A percentile compares a stretch with the other conserved stretches of the same genome.
Conservation (phyloP, 2,329 filamentous ascomycete genomes). For the Lizonia empirigonia region DNA sequence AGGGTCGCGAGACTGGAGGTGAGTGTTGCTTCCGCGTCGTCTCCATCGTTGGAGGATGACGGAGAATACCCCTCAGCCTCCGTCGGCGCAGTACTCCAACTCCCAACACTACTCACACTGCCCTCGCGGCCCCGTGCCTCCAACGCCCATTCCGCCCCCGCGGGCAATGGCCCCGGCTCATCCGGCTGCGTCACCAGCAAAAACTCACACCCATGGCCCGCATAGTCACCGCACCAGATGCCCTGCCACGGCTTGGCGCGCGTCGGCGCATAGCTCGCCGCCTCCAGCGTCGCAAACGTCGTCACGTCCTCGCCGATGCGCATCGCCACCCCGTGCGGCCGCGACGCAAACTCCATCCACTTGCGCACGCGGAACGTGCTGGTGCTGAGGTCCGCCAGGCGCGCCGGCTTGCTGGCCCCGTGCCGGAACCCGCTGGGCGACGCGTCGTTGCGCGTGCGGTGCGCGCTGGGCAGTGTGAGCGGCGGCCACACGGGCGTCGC, state of each 20-base stretch:
- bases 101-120: constrained; percentile 38
- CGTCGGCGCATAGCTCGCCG: constrained; percentile 79
- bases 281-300: constrained; percentile 75
- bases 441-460: constrained; percentile 60
- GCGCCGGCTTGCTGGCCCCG: constrained; percentile 56
- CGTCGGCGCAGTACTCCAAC: constrained; percentile 42
- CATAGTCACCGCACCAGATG: constrained; percentile 92
- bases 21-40: constrained; percentile 21
- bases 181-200: constrained; percentile 79
- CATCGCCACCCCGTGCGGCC: constrained; percentile 40
- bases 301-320: constrained; percentile 60
- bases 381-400: constrained; percentile 67
- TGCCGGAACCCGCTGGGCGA: constrained; percentile 53
- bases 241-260: constrained; percentile 80
- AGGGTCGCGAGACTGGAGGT: constrained; percentile 44
- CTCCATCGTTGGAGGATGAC: constrained; percentile 7
- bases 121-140: constrained; percentile 31
- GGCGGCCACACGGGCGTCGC: constrained; percentile 72
- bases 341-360: constrained; percentile 70
- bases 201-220: constrained; percentile 86
- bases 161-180: constrained; percentile 50
- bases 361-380: constrained; percentile 74
- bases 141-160: constrained; percentile 39
- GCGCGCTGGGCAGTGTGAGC: constrained; percentile 66
- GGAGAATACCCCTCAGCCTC: constrained; percentile 11